Conservation (phyloP, 345 rosid genomes). For the Gossypium herbaceum region DNA sequence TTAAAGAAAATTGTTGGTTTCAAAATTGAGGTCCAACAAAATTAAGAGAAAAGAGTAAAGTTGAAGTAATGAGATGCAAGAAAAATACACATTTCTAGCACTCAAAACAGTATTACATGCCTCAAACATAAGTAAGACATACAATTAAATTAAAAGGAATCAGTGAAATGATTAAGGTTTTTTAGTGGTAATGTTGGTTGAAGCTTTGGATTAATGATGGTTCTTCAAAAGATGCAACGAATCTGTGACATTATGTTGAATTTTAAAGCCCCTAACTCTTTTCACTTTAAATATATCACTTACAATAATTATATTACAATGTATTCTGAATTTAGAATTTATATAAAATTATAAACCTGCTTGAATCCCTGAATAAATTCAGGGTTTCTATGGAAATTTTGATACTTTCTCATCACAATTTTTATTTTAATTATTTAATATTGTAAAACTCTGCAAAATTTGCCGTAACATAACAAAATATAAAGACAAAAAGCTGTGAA, state of each 20-base stretch:
- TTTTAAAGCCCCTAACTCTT: background rate
- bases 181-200: conserved; percentile 3
- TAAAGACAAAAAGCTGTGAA: background rate
- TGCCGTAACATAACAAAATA: background rate
- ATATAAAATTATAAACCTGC: too few species aligned
- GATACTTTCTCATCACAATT: too few species aligned
- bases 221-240: conserved; percentile 4
- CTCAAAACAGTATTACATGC: background rate
- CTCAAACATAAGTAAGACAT: background rate
- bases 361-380: too few species aligned
- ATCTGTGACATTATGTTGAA: background rate
- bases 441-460: too few species aligned
- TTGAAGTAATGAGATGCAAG: background rate
- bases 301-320: too few species aligned
- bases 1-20: too few species aligned
- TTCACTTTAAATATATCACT: background rate
- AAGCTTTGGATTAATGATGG: background rate
- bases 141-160: background rate
- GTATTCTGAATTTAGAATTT: too few species aligned
- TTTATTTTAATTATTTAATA: too few species aligned
- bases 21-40: too few species aligned
- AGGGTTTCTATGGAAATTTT: too few species aligned
- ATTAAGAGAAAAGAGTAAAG: background rate
- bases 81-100: background rate
- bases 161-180: background rate